A percentile compares a stretch with the other conserved stretches of the same genome.
phyloP scores from a whole-genome alignment of 768 basidiomycete species.

The Suillus placidus region DNA sequence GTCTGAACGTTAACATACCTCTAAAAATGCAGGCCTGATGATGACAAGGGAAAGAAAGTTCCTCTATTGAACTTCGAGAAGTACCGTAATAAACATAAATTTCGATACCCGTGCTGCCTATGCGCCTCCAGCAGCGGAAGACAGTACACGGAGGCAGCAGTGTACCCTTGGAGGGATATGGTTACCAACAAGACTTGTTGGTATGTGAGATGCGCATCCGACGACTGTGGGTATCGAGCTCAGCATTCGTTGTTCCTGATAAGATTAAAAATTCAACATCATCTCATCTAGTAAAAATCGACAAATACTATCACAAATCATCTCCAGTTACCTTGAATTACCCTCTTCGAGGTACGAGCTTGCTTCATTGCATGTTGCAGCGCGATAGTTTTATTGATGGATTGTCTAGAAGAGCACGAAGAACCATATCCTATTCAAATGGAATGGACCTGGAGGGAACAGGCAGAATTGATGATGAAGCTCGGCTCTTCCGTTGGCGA shows the following conservation, averaged over 20 bases:
- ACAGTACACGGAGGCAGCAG: neutral
- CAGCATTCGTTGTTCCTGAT: neutral
- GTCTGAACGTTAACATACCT: neutral
- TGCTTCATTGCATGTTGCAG: neutral
- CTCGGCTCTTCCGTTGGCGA: neutral
- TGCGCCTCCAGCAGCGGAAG: neutral
- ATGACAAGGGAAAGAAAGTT: neutral
- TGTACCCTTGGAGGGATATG: neutral
- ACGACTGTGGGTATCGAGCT: neutral
- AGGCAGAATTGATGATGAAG: neutral
- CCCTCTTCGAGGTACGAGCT: neutral
- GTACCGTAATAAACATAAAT: neutral
- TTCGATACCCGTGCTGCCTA: constrained; percentile 1
- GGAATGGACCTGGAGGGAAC: neutral
- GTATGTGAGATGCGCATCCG: neutral
- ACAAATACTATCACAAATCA: neutral
- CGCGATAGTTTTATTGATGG: neutral
- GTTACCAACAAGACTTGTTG: neutral
- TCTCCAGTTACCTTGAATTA: neutral
- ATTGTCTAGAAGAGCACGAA: neutral
- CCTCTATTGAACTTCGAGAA: neutral
- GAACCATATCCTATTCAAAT: neutral
- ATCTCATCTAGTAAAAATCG: neutral
- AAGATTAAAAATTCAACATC: accelerated
- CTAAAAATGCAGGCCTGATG: neutral